Conservation (phyloP, 2,329 filamentous ascomycete genomes). For the Arthrocladium fulminans region DNA sequence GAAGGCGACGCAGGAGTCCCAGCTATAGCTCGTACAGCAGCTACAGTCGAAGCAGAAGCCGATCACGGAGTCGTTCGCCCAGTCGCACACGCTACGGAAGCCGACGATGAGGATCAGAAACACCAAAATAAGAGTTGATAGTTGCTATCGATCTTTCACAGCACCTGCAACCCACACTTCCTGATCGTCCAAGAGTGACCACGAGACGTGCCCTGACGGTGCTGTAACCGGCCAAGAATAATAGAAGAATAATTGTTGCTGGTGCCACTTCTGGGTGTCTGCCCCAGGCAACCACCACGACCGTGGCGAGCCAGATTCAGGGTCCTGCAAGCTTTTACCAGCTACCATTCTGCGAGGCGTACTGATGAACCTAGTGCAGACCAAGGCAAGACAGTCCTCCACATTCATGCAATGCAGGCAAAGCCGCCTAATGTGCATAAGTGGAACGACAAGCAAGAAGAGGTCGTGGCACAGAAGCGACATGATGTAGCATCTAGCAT, state of each 20-base stretch:
- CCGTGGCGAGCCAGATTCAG: too few species aligned
- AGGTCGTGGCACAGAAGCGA: neutral
- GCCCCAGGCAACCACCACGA: neutral
- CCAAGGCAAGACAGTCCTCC: too few species aligned
- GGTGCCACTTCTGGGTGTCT: neutral
- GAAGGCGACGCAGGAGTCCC: constrained; percentile 46
- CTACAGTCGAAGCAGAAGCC: constrained; percentile 43
- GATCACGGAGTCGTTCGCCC: constrained; percentile 41
- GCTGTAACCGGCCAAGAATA: too few species aligned
- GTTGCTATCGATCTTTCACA: too few species aligned
- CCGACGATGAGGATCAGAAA: constrained; percentile 21
- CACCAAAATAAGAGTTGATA: too few species aligned
- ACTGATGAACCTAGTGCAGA: too few species aligned
- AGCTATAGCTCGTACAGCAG: constrained; percentile 57
- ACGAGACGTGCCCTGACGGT: too few species aligned
- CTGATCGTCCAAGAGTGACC: too few species aligned
- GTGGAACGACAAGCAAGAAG: neutral
- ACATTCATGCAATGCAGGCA: neutral
- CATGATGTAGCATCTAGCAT: neutral
- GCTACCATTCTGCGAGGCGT: too few species aligned
- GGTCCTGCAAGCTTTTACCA: too few species aligned
- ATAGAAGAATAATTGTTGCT: too few species aligned
- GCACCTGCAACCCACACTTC: too few species aligned
- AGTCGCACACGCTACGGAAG: constrained; percentile 38
- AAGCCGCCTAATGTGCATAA: neutral